Percentiles rank a stretch among this genome's conserved stretches.
Conservation (phyloP, 495 filamentous ascomycete species). For the Hypoxylon cercidicola region DNA sequence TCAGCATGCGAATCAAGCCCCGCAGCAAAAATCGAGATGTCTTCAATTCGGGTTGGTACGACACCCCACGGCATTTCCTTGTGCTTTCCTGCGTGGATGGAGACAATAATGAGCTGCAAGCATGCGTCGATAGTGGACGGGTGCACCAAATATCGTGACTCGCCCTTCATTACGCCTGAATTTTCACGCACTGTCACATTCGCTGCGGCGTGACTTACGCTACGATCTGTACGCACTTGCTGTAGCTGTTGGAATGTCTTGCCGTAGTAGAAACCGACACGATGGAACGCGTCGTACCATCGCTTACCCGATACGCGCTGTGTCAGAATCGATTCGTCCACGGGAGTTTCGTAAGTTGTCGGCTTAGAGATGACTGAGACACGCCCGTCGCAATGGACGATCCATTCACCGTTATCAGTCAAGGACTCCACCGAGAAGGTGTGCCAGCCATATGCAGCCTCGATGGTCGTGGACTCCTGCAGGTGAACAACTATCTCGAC, state of each 20-base stretch:
- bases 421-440: slow-evolving; percentile 34
- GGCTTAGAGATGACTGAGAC: slow-evolving; percentile 13
- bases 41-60: slow-evolving; percentile 31
- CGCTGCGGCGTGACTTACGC: slow-evolving; percentile 22
- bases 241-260: slow-evolving; percentile 29
- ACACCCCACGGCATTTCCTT: slow-evolving; percentile 38
- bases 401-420: slow-evolving; percentile 24
- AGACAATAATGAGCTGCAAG: slow-evolving; percentile 40
- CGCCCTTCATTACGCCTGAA: slow-evolving; percentile 21
- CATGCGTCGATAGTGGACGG: slow-evolving; percentile 53
- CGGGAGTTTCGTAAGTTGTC: background rate
- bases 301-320: slow-evolving; percentile 30
- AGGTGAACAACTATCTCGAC: slow-evolving; percentile 40
- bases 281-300: slow-evolving; percentile 35
- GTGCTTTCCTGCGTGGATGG: slow-evolving; percentile 33
- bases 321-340: slow-evolving; percentile 29
- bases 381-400: slow-evolving; percentile 30
- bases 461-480: slow-evolving; percentile 16
- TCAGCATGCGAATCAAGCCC: background rate
- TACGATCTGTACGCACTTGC: slow-evolving; percentile 25
- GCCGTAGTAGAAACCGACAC: slow-evolving; percentile 40
- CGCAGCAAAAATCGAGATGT: slow-evolving; percentile 16
- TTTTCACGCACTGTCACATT: slow-evolving; percentile 24
- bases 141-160: slow-evolving; percentile 53
- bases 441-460: slow-evolving; percentile 20